Evolutionary conservation across 768 basidiomycete genomes (phyloP).

Genomic region (Lanmaoa pseudosensibilis): DNA sequence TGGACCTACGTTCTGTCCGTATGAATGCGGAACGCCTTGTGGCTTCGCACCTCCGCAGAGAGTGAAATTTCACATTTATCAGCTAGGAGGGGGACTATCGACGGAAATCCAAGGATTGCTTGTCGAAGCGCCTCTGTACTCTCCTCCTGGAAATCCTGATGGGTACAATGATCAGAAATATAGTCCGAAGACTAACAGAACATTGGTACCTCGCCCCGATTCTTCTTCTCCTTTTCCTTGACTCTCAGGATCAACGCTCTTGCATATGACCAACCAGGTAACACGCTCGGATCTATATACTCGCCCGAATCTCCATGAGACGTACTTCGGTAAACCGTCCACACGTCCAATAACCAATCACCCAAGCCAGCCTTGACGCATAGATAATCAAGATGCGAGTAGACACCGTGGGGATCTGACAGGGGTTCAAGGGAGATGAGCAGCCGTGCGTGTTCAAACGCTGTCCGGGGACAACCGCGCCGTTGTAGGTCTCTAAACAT

Average conservation of each 20-base stretch:
- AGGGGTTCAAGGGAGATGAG: slow-evolving; percentile 82
- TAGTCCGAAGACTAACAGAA: neutral
- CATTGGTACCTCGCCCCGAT: slow-evolving; percentile 39
- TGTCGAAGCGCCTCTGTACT: slow-evolving; percentile 70
- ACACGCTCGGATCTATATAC: slow-evolving; percentile 50
- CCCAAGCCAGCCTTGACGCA: slow-evolving; percentile 78
- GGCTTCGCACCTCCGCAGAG: slow-evolving; percentile 53
- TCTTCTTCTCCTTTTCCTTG: slow-evolving; percentile 44
- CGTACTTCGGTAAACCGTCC: slow-evolving; percentile 23
- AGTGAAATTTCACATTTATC: slow-evolving; percentile 80
- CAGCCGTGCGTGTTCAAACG: slow-evolving; percentile 89
- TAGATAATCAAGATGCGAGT: slow-evolving; percentile 82
- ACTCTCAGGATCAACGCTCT: slow-evolving; percentile 66
- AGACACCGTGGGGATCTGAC: slow-evolving; percentile 85
- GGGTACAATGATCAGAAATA: neutral
- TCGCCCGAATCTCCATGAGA: slow-evolving; percentile 17
- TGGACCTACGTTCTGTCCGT: slow-evolving; percentile 60
- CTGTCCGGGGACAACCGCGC: slow-evolving; percentile 85
- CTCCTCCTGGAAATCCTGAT: slow-evolving; percentile 47
- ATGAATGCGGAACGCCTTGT: slow-evolving; percentile 67
- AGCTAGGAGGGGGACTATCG: slow-evolving; percentile 76
- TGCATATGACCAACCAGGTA: slow-evolving; percentile 81
- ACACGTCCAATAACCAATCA: slow-evolving; percentile 78
- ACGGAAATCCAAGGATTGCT: slow-evolving; percentile 78
- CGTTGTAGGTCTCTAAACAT: slow-evolving; percentile 71